These are phyloP conservation scores for Selaginella moellendorffii DNA, from an alignment of 75 land plant species.

Conservation along the genomic window DNA sequence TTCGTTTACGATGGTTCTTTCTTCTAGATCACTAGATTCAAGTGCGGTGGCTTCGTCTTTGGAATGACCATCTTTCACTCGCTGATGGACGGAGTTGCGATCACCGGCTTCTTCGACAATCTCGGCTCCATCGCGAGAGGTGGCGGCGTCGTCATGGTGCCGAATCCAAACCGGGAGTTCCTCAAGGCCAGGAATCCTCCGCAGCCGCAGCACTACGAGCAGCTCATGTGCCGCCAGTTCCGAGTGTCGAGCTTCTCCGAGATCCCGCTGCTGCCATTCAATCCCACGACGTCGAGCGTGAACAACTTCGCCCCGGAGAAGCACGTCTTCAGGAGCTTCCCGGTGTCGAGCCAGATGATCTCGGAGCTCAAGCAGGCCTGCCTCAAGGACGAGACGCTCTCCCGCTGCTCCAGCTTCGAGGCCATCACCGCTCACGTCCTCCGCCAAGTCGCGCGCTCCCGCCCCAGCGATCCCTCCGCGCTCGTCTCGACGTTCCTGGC, in stretches of 20 bases:
- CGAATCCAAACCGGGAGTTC: conserved; percentile 16
- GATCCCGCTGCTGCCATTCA: background rate
- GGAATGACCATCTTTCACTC: conserved; percentile 1
- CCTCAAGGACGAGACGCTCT: background rate
- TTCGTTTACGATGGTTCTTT: background rate
- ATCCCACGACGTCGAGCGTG: background rate
- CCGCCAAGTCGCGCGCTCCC: conserved; percentile 33
- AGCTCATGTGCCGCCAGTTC: background rate
- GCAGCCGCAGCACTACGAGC: conserved; percentile 3
- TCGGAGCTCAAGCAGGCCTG: conserved; percentile 7
- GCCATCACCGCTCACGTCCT: conserved; percentile 22
- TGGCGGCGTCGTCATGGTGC: conserved; percentile 1
- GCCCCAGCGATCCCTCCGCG: conserved; percentile 17
- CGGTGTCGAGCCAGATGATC: conserved; percentile 1
- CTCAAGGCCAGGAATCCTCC: conserved; percentile 28
- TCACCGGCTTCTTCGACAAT: background rate
- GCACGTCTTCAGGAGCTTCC: conserved; percentile 1
- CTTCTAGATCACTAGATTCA: background rate
- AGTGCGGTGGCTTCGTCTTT: conserved; percentile 3
- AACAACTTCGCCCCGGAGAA: background rate
- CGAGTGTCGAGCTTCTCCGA: background rate
- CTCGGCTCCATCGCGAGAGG: background rate
- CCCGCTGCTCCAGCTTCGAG: conserved; percentile 19
- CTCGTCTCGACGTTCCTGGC: conserved; percentile 38
- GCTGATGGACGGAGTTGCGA: background rate